Base-by-base conservation (phyloP, 2,329 filamentous ascomycete species). In the Neonectria magnoliae region DNA sequence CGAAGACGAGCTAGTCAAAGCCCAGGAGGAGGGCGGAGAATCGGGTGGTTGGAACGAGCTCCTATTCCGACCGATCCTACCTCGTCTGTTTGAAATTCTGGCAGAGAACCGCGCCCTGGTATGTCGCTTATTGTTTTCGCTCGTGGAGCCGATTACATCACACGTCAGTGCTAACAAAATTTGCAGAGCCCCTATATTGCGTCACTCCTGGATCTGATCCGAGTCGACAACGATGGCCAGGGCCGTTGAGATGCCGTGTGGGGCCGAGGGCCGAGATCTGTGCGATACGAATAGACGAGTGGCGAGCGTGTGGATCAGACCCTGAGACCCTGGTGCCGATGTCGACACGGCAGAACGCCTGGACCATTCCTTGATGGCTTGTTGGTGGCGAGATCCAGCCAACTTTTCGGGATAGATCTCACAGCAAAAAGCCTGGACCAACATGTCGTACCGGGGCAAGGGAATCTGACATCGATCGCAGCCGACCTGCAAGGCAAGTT, bases 1-100 rank as follows among this genome's bases (percentile, higher is more conserved):
- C 1, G 84, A 90, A 72, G 86, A 88, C 69, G 81, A 82, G 72
- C 77, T 87, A 3, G 71, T 84, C 52, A 86, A 86, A 73, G 69
- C 77, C 56, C 83, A 86, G 67, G 78, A 81, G 69, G 76, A 79
- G 67, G 73, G 71, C n/a, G 76, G 76, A 5, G 85, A 83, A 45
- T 84, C 83, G 62, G 80, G 81, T 48, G 86, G 88, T 2, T 91
- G 88, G 88, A 91, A 92, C 64, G 88, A 91, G 75, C 82, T 81
- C 62, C 81, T 93, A 29, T 93, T 93, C 79, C 85, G 88, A 50
- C 88, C 89, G 0, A 84, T 91, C 57, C 82, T 89, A 75, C 83
- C 87, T 11, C 86, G 89, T 38, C 78, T 93, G 20, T 91, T 88
- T 73, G 90, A 91, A 76, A 85, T 93, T 47, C 85, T 92, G 80